Evolutionary conservation across 768 basidiomycete species (phyloP).

Genomic region (Ephemerocybe angulata): DNA sequence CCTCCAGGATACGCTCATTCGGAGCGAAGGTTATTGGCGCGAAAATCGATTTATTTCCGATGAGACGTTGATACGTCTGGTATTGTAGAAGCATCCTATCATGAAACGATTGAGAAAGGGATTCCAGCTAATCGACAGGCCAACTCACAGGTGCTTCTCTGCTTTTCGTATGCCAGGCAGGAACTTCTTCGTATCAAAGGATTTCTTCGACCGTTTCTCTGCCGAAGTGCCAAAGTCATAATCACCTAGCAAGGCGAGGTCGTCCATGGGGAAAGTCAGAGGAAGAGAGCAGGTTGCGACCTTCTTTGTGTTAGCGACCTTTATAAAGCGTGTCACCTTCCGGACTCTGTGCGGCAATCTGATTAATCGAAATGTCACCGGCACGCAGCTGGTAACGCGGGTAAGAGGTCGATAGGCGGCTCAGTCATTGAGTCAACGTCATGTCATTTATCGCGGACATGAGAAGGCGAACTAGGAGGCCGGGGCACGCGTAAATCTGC

Average conservation of each 20-base stretch:
- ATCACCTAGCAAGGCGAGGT: not conserved
- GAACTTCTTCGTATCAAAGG: not conserved
- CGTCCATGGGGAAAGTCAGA: not conserved
- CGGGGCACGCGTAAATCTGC: too few relatives aligned
- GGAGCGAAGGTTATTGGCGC: constrained; percentile 9
- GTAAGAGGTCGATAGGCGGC: too few relatives aligned
- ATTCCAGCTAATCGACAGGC: not conserved
- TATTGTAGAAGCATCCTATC: constrained; percentile 3
- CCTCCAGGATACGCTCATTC: constrained; percentile 9
- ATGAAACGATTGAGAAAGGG: not conserved
- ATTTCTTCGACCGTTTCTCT: not conserved
- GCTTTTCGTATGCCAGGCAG: not conserved
- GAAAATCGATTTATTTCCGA: constrained; percentile 8
- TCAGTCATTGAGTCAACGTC: too few relatives aligned
- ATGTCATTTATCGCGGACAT: too few relatives aligned
- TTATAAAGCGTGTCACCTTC: too few relatives aligned
- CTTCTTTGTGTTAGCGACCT: not conserved
- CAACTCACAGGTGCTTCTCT: constrained; percentile 3
- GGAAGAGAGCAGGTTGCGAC: not conserved
- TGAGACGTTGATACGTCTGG: constrained; percentile 1
- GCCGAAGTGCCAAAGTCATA: not conserved
- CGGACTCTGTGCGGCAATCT: too few relatives aligned
- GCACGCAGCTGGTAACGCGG: too few relatives aligned
- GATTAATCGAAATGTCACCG: too few relatives aligned
- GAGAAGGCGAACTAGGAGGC: too few relatives aligned